These are phyloP conservation scores for Leishmania martiniquensis DNA, from an alignment of 208 protist species.

Conservation along the genomic window DNA sequence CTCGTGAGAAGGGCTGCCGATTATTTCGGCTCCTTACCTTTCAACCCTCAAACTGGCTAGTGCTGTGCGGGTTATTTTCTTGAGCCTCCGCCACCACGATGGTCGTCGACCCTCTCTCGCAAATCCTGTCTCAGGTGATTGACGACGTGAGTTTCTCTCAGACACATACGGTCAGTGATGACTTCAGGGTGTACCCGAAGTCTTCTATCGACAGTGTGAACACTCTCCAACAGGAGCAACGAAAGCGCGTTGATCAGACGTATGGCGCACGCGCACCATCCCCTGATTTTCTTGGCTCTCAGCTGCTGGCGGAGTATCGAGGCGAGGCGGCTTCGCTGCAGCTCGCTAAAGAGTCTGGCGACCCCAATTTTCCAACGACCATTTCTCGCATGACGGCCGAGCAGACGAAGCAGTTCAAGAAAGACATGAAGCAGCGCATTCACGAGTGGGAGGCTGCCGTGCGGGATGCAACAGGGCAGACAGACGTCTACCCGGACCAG, in stretches of 20 bases:
- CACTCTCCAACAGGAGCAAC: slow-evolving; percentile 79
- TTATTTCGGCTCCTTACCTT: background rate
- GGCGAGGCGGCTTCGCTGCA: slow-evolving; percentile 72
- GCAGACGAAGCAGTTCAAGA: slow-evolving; percentile 79
- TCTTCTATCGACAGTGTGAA: slow-evolving; percentile 66
- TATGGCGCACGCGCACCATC: slow-evolving; percentile 64
- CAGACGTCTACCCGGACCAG: slow-evolving; percentile 64
- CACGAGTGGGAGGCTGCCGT: slow-evolving; percentile 88
- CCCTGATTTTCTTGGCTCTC: slow-evolving; percentile 59
- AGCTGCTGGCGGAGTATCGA: slow-evolving; percentile 74
- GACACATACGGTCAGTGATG: slow-evolving; percentile 72
- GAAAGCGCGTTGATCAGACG: slow-evolving; percentile 64
- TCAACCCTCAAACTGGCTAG: background rate
- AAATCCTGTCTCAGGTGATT: slow-evolving; percentile 37
- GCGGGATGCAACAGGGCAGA: slow-evolving; percentile 63
- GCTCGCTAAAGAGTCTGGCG: slow-evolving; percentile 52
- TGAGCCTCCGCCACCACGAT: slow-evolving; percentile 7
- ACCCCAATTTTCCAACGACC: slow-evolving; percentile 38
- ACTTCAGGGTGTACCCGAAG: slow-evolving; percentile 76
- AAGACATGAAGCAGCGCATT: slow-evolving; percentile 89
- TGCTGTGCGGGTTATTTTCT: background rate
- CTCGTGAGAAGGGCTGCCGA: background rate
- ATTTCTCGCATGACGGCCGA: slow-evolving; percentile 56
- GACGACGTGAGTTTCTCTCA: slow-evolving; percentile 81
- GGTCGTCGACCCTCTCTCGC: slow-evolving; percentile 25